These are phyloP conservation scores for Aspergillus jensenii DNA, from an alignment of 2,329 filamentous ascomycete species.

Conservation along the genomic window DNA sequence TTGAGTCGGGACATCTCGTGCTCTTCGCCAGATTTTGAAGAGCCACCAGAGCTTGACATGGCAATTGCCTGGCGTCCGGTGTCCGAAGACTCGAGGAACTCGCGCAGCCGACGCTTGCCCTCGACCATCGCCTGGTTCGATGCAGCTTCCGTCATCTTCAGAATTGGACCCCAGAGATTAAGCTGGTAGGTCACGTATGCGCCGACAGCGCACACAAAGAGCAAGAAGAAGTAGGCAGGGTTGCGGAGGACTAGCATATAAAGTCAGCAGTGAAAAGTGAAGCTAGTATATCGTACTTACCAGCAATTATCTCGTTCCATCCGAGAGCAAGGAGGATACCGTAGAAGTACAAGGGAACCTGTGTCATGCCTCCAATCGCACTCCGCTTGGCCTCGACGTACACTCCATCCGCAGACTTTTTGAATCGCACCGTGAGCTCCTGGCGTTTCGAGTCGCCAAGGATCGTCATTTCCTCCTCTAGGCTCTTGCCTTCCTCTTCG, in stretches of 20 bases:
- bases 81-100: slow-evolving; percentile 86
- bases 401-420: slow-evolving; percentile 96
- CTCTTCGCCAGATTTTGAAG: slow-evolving; percentile 49
- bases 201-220: slow-evolving; percentile 72
- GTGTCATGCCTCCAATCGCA: slow-evolving; percentile 90
- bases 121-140: slow-evolving; percentile 83
- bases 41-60: slow-evolving; percentile 57
- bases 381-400: slow-evolving; percentile 98
- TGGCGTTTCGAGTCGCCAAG: slow-evolving; percentile 85
- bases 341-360: slow-evolving; percentile 94
- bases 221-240: slow-evolving; percentile 85
- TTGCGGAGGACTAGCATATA: slow-evolving; percentile 75
- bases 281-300: slow-evolving; percentile 55
- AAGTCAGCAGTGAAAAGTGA: background rate
- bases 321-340: slow-evolving; percentile 82
- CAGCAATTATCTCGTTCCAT: slow-evolving; percentile 98
- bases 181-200: slow-evolving; percentile 90
- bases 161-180: slow-evolving; percentile 92
- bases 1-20: slow-evolving; percentile 56
- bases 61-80: slow-evolving; percentile 79
- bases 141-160: slow-evolving; percentile 91
- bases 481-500: slow-evolving; percentile 87
- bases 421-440: slow-evolving; percentile 91
- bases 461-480: slow-evolving; percentile 97
- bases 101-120: slow-evolving; percentile 84